Conservation (phyloP, 2,329 filamentous ascomycete species). For the Scorias spongiosa region DNA sequence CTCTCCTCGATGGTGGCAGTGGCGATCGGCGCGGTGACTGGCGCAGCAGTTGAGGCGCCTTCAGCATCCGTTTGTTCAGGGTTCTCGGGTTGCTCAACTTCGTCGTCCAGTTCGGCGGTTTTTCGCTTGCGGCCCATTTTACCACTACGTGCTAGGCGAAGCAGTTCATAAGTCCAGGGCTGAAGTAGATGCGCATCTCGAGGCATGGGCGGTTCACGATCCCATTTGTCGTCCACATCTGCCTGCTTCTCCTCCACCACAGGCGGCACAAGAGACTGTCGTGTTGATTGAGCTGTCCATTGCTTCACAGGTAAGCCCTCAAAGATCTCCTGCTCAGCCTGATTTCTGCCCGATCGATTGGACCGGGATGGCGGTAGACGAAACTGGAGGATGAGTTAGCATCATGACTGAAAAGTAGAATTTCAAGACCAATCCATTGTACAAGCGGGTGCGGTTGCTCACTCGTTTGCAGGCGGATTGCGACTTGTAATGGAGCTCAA, state of each 20-base stretch:
- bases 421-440: no score
- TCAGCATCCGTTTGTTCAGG: constrained; percentile 29
- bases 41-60: constrained; percentile 19
- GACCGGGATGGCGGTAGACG: constrained; percentile 38
- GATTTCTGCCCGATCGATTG: constrained; percentile 40
- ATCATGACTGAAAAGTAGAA: no score
- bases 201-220: constrained; percentile 77
- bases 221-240: constrained; percentile 46
- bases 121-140: constrained; percentile 43
- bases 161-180: constrained; percentile 64
- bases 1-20: not conserved
- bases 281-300: constrained; percentile 49
- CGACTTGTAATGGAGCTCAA: no score
- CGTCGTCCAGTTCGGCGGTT: constrained; percentile 44
- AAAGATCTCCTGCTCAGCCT: constrained; percentile 50
- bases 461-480: no score
- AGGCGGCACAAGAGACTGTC: constrained; percentile 18
- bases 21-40: not conserved
- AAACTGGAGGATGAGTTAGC: constrained; percentile 26
- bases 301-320: constrained; percentile 76
- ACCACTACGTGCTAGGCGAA: constrained; percentile 68
- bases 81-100: constrained; percentile 25
- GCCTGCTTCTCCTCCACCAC: constrained; percentile 10
- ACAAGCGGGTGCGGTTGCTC: no score
- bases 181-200: constrained; percentile 67